These are phyloP conservation scores for Penicillium sp. DNA, from an alignment of 2,329 filamentous ascomycete species.

Conservation along the genomic window DNA sequence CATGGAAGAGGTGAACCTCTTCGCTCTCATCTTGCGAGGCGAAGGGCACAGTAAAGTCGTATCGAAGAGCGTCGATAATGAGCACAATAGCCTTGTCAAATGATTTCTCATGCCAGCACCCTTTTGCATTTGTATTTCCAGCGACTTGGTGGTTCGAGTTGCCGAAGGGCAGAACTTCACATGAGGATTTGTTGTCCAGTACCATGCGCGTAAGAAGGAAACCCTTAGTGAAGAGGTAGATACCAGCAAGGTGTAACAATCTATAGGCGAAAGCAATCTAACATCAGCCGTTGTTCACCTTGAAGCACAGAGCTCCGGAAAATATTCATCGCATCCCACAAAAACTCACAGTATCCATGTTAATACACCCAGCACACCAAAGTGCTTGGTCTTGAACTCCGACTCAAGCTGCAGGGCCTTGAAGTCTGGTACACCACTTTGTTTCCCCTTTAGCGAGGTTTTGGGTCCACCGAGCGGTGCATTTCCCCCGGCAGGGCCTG, in stretches of 20 bases:
- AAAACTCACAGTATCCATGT: conserved; percentile 43
- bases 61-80: conserved; percentile 88
- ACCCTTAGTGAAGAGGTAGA: conserved; percentile 90
- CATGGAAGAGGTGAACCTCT: conserved; percentile 69
- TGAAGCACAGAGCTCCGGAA: not conserved
- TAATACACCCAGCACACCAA: conserved; percentile 39
- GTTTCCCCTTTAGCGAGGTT: conserved; percentile 18
- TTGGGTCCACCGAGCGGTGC: not conserved
- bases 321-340: not conserved
- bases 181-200: conserved; percentile 73
- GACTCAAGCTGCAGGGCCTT: conserved; percentile 32
- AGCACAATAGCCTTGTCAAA: conserved; percentile 91
- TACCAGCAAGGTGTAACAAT: conserved; percentile 72
- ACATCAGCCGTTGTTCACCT: not conserved
- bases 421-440: conserved; percentile 27
- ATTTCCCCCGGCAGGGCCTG: not conserved
- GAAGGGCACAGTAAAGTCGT: conserved; percentile 92
- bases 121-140: conserved; percentile 49
- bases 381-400: conserved; percentile 41
- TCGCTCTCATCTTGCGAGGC: conserved; percentile 47
- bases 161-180: conserved; percentile 66
- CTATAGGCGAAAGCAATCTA: conserved; percentile 35
- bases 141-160: conserved; percentile 19
- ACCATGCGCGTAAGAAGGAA: conserved; percentile 88
- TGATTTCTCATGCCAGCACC: conserved; percentile 94